Evolutionary conservation across 805 yeast species (phyloP).

Genomic region (Metschnikowia corniflorae): DNA sequence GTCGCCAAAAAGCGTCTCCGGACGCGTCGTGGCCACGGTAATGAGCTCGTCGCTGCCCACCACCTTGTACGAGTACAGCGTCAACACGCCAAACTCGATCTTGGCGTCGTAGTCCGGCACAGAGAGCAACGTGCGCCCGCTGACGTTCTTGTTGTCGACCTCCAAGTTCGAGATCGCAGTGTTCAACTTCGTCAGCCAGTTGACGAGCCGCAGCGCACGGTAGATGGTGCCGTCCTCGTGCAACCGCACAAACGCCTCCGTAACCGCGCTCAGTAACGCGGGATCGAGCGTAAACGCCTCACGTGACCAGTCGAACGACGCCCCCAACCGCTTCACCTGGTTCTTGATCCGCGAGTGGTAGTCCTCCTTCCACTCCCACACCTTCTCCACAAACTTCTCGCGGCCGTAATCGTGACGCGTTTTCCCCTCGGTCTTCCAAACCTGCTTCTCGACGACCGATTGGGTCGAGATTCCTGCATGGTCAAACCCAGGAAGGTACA

Average conservation of each 20-base stretch:
- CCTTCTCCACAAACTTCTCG: conserved; percentile 80
- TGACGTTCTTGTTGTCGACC: conserved; percentile 86
- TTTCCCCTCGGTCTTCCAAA: conserved; percentile 82
- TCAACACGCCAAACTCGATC: conserved; percentile 93
- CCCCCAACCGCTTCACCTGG: conserved; percentile 86
- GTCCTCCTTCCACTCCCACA: conserved; percentile 98
- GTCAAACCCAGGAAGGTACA: conserved; percentile 94
- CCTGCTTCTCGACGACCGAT: conserved; percentile 93
- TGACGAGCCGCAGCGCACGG: conserved; percentile 88
- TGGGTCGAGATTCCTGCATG: conserved; percentile 99
- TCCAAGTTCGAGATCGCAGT: conserved; percentile 96
- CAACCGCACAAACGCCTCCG: conserved; percentile 84
- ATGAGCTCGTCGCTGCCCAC: conserved; percentile 81
- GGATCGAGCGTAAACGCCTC: conserved; percentile 93
- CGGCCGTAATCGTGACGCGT: conserved; percentile 96
- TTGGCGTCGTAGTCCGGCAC: conserved; percentile 90
- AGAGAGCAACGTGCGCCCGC: conserved; percentile 73
- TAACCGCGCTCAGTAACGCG: conserved; percentile 70
- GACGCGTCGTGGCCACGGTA: conserved; percentile 97
- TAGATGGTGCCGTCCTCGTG: conserved; percentile 95
- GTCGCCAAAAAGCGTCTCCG: conserved; percentile 97
- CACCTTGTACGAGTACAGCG: conserved; percentile 91
- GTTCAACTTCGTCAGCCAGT: conserved; percentile 93
- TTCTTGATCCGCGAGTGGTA: conserved; percentile 81
- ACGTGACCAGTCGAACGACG: conserved; percentile 93